Evolutionary conservation across 257 asterid species (phyloP).

Genomic region (Solanum corneliomulleri): DNA sequence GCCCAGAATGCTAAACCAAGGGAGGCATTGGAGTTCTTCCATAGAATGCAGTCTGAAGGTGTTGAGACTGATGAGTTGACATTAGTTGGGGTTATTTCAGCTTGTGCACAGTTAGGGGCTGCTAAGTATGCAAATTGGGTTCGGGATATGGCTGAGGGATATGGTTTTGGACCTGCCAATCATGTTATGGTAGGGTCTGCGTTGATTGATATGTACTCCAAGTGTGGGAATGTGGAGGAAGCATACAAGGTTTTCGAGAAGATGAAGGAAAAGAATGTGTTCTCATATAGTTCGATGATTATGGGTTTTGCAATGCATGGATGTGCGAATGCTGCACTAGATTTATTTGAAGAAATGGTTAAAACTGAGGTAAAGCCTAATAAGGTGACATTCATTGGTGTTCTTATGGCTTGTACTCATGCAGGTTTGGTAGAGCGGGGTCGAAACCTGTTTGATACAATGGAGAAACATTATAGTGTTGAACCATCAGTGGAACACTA

Average conservation of each 20-base stretch:
- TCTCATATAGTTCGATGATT: slow-evolving; percentile 68
- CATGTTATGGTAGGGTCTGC: slow-evolving; percentile 63
- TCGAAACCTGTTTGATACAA: slow-evolving; percentile 23
- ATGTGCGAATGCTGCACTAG: slow-evolving; percentile 38
- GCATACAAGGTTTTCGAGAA: slow-evolving; percentile 35
- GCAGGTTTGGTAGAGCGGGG: slow-evolving; percentile 67
- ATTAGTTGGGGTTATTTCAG: slow-evolving; percentile 52
- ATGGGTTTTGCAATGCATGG: slow-evolving; percentile 70
- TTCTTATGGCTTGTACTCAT: slow-evolving; percentile 73
- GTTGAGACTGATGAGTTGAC: slow-evolving; percentile 59
- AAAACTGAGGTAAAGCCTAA: slow-evolving; percentile 49
- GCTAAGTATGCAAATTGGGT: slow-evolving; percentile 52
- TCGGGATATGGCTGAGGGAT: slow-evolving; percentile 34
- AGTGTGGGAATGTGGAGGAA: slow-evolving; percentile 66
- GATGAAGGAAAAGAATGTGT: slow-evolving; percentile 42
- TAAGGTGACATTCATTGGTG: slow-evolving; percentile 62
- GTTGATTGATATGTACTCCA: slow-evolving; percentile 75
- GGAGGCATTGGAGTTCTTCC: slow-evolving; percentile 57
- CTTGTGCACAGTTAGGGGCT: slow-evolving; percentile 71
- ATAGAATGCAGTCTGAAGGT: slow-evolving; percentile 52
- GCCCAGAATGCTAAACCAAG: slow-evolving; percentile 57
- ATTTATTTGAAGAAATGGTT: slow-evolving; percentile 60
- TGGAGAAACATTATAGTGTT: slow-evolving; percentile 40
- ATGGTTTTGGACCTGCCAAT: slow-evolving; percentile 31
- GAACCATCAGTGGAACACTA: slow-evolving; percentile 50